Conservation (phyloP, 2,329 filamentous ascomycete species). For the Talaromyces sp. region DNA sequence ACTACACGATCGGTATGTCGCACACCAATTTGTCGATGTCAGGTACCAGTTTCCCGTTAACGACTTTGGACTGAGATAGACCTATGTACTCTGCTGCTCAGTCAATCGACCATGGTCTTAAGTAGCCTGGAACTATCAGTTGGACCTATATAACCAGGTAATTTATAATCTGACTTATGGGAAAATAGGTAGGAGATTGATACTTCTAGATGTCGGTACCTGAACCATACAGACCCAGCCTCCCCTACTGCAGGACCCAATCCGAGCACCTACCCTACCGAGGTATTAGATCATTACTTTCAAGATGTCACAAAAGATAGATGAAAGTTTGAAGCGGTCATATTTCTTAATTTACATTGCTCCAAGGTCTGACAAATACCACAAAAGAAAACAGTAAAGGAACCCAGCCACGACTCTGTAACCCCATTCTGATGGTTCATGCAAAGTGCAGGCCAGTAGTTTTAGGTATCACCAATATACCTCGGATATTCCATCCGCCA, state of each 20-base stretch:
- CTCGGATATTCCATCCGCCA: too few species aligned
- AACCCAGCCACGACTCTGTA: not conserved
- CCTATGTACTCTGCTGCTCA: not conserved
- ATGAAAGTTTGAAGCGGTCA: conserved; percentile 3
- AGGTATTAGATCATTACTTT: not conserved
- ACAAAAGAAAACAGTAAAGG: conserved; percentile 13
- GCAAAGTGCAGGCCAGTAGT: conserved; percentile 3
- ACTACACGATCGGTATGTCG: not conserved
- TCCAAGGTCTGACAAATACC: conserved; percentile 11
- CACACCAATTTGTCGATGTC: not conserved
- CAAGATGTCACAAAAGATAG: not conserved
- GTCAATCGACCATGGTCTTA: not conserved
- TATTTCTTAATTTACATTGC: conserved; percentile 17
- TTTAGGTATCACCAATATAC: not conserved
- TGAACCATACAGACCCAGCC: not conserved
- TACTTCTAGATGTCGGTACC: not conserved
- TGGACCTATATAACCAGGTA: not conserved
- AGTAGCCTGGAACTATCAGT: not conserved
- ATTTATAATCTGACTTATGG: not conserved
- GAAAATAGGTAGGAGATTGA: too few species aligned
- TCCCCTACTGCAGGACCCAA: not conserved
- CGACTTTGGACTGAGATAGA: too few species aligned
- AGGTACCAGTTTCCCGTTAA: too few species aligned
- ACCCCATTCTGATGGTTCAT: not conserved
- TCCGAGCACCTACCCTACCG: not conserved